phyloP scores from a whole-genome alignment of 2,329 filamentous ascomycete genomes.

The Magnaporthales sp. region DNA sequence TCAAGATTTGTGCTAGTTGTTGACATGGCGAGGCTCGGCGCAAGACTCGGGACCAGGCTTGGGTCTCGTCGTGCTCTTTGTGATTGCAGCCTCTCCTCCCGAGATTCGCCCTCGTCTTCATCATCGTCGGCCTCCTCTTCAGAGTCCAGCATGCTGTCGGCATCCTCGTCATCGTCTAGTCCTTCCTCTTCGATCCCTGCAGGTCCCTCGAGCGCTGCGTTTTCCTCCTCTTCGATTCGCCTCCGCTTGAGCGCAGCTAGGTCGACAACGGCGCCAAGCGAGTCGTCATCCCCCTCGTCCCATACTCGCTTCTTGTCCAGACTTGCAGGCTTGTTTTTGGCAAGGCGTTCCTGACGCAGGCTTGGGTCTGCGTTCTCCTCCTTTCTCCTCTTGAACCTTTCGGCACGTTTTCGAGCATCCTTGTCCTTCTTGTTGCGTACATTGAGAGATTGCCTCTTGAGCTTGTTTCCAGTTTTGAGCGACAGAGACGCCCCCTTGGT shows the following conservation, averaged over 20 bases:
- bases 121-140: conserved; percentile 44
- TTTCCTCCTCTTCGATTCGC: conserved; percentile 41
- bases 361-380: conserved; percentile 79
- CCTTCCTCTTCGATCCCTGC: conserved; percentile 29
- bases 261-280: conserved; percentile 46
- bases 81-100: conserved; percentile 29
- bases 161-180: conserved; percentile 42
- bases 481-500: conserved; percentile 22
- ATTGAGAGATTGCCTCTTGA: conserved; percentile 68
- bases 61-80: conserved; percentile 28
- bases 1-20: conserved; percentile 57
- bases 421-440: conserved; percentile 71
- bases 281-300: conserved; percentile 64
- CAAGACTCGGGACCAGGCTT: conserved; percentile 3
- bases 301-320: conserved; percentile 84
- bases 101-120: conserved; percentile 27
- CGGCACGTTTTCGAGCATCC: conserved; percentile 29
- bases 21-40: conserved; percentile 42
- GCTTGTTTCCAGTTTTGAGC: conserved; percentile 58
- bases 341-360: conserved; percentile 63
- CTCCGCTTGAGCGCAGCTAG: conserved; percentile 50
- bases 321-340: conserved; percentile 70
- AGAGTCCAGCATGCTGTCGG: conserved; percentile 74
- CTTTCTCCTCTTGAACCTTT: conserved; percentile 55
- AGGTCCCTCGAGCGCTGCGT: conserved; percentile 33